Evolutionary conservation across 768 basidiomycete genomes (phyloP).

Genomic region (Suillus alpinus): DNA sequence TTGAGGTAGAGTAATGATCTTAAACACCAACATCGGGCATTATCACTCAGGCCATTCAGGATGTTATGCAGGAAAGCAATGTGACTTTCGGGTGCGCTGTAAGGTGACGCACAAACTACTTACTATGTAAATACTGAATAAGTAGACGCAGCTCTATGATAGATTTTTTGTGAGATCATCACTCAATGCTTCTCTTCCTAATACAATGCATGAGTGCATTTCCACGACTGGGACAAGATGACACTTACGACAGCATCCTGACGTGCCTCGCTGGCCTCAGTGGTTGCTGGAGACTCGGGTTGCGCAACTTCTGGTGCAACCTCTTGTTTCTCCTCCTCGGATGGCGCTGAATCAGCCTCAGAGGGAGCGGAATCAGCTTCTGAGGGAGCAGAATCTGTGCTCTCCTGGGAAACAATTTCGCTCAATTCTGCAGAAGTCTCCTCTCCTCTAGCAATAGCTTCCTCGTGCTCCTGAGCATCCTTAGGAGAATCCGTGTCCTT

Average conservation of each 20-base stretch:
- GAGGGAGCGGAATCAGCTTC: neutral
- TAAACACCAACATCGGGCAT: neutral
- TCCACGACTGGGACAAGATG: too few relatives aligned
- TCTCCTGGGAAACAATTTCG: neutral
- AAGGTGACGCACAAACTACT: neutral
- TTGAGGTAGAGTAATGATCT: neutral
- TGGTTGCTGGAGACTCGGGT: neutral
- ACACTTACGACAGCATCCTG: neutral
- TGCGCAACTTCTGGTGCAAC: neutral
- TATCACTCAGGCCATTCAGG: neutral
- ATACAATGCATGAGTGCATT: neutral
- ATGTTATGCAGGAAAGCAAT: neutral
- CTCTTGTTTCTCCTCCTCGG: neutral
- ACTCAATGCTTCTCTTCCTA: neutral
- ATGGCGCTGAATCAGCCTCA: neutral
- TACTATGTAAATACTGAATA: slow-evolving; percentile 1
- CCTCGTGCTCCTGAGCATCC: slow-evolving; percentile 27
- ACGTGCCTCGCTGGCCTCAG: neutral
- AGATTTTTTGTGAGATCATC: neutral
- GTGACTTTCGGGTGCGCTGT: neutral
- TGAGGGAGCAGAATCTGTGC: neutral
- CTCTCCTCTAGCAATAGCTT: slow-evolving; percentile 11
- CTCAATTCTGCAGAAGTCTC: neutral
- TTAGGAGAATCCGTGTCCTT: slow-evolving; percentile 32
- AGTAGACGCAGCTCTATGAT: slow-evolving; percentile 1